phyloP scores from a whole-genome alignment of 2,329 filamentous ascomycete genomes.

The Celoporthe dispersa region DNA sequence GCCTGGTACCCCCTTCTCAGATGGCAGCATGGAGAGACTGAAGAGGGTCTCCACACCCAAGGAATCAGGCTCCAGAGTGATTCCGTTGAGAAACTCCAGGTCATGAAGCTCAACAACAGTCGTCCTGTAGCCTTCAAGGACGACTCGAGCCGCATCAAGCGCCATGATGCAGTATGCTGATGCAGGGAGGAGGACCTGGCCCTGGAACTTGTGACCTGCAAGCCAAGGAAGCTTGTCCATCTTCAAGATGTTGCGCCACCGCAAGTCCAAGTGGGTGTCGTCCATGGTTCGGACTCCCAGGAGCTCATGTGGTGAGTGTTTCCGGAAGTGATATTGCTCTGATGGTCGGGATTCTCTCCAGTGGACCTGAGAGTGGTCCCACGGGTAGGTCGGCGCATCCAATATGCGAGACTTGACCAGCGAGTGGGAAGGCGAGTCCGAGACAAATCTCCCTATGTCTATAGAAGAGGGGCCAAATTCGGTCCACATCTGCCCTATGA shows the following conservation, averaged over 20 bases:
- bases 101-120: slow-evolving; percentile 40
- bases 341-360: slow-evolving; percentile 50
- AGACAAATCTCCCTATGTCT: slow-evolving; percentile 34
- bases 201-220: slow-evolving; percentile 47
- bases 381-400: slow-evolving; percentile 49
- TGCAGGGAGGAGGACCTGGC: slow-evolving; percentile 49
- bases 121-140: slow-evolving; percentile 34
- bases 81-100: slow-evolving; percentile 40
- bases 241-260: slow-evolving; percentile 49
- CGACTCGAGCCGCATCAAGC: slow-evolving; percentile 45
- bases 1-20: neutral
- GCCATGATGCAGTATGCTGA: slow-evolving; percentile 54
- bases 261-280: slow-evolving; percentile 42
- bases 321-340: slow-evolving; percentile 44
- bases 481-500: slow-evolving; percentile 42
- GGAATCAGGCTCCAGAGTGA: slow-evolving; percentile 40
- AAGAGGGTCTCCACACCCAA: slow-evolving; percentile 45
- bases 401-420: slow-evolving; percentile 30
- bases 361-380: slow-evolving; percentile 50
- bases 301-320: slow-evolving; percentile 41
- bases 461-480: slow-evolving; percentile 35
- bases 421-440: slow-evolving; percentile 32
- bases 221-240: slow-evolving; percentile 46
- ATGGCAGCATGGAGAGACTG: slow-evolving; percentile 36
- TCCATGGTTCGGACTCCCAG: slow-evolving; percentile 44